Percentiles rank a stretch among this genome's conserved stretches.
Evolutionary conservation across 805 yeast genomes (phyloP).

Genomic region (Lachancea waltii): DNA sequence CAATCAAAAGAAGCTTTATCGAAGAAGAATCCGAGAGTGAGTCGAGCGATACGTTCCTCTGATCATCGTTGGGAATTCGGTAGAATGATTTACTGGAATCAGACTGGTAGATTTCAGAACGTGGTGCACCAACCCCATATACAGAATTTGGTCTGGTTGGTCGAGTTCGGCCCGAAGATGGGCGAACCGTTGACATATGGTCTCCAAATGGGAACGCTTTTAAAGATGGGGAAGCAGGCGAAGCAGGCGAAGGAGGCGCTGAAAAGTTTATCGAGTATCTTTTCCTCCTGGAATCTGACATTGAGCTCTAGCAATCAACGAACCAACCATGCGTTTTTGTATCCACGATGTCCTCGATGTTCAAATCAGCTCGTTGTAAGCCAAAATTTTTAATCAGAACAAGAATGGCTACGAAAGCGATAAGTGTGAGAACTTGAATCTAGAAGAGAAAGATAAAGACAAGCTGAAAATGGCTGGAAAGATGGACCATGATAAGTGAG

Average conservation of each 20-base stretch:
- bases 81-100: slow-evolving; percentile 6
- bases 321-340: background rate
- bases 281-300: slow-evolving; percentile 7
- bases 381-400: no score
- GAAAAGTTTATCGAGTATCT: slow-evolving; percentile 12
- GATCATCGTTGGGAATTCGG: slow-evolving; percentile 8
- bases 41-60: slow-evolving; percentile 9
- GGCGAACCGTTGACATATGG: background rate
- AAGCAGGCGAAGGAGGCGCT: slow-evolving; percentile 12
- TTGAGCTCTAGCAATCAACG: background rate
- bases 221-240: slow-evolving; percentile 9
- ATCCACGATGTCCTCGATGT: no score
- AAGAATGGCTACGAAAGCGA: no score
- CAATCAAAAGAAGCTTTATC: slow-evolving; percentile 37
- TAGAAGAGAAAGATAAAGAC: no score
- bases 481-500: no score
- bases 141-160: slow-evolving; percentile 6
- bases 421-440: no score
- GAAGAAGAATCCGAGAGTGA: slow-evolving; percentile 17
- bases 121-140: slow-evolving; percentile 1
- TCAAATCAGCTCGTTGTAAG: no score
- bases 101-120: background rate
- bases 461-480: no score
- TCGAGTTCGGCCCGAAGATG: slow-evolving; percentile 1
- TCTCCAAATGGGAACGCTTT: slow-evolving; percentile 4